These are phyloP conservation scores for Debaryomyces robertsiae DNA, from an alignment of 1,139 yeast genomes.

Conservation along the genomic window DNA sequence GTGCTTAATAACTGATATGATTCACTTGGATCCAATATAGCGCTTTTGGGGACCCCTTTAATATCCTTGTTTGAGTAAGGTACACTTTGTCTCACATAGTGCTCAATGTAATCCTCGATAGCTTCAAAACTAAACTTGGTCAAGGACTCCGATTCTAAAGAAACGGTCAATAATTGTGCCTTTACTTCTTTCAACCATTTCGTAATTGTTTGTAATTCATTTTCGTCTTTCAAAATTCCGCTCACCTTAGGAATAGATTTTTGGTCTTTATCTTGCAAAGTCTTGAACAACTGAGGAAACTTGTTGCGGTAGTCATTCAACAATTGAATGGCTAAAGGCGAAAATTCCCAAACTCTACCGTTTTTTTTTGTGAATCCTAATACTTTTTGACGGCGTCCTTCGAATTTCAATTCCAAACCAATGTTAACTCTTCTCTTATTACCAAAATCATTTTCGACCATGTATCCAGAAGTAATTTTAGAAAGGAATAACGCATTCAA, in stretches of 20 bases:
- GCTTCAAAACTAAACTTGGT: slow-evolving; percentile 65
- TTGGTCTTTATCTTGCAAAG: slow-evolving; percentile 29
- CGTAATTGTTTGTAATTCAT: slow-evolving; percentile 45
- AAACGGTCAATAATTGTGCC: slow-evolving; percentile 59
- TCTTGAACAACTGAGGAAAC: slow-evolving; percentile 64
- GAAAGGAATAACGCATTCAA: slow-evolving; percentile 70
- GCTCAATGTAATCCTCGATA: slow-evolving; percentile 66
- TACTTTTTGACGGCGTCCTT: slow-evolving; percentile 76
- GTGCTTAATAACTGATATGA: slow-evolving; percentile 72
- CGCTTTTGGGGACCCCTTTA: slow-evolving; percentile 83
- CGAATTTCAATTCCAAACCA: slow-evolving; percentile 86
- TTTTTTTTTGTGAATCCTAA: slow-evolving; percentile 79
- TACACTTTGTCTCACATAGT: slow-evolving; percentile 44
- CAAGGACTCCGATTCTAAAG: slow-evolving; percentile 78
- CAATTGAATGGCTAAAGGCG: slow-evolving; percentile 71
- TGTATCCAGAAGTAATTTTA: slow-evolving; percentile 71
- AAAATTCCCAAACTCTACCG: slow-evolving; percentile 80
- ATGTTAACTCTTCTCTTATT: slow-evolving; percentile 58
- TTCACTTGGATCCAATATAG: slow-evolving; percentile 74
- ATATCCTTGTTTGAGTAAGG: slow-evolving; percentile 56
- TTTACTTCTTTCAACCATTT: slow-evolving; percentile 64
- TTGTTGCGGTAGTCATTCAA: slow-evolving; percentile 59
- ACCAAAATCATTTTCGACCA: slow-evolving; percentile 57
- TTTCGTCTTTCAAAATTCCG: slow-evolving; percentile 24
- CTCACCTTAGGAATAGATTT: slow-evolving; percentile 33